These are phyloP conservation scores for Aurifilum marmelostoma DNA, from an alignment of 2,329 filamentous ascomycete genomes.

Conservation along the genomic window DNA sequence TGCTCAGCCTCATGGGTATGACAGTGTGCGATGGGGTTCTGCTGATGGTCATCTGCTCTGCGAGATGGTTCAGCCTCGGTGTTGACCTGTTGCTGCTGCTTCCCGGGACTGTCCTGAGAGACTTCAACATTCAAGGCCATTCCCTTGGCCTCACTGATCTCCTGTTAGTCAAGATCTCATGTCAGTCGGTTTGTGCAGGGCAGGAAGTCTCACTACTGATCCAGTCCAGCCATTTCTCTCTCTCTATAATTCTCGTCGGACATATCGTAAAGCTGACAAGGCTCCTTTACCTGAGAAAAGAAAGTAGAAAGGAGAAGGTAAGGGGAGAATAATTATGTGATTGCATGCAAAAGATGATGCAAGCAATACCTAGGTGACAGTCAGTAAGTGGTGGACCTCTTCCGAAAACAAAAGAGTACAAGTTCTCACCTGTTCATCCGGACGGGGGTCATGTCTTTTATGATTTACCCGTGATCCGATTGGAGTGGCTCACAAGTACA, in stretches of 20 bases:
- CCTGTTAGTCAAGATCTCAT: neutral
- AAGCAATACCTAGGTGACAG: neutral
- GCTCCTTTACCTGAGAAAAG: neutral
- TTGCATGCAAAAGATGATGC: too few relatives aligned
- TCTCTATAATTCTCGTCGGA: neutral
- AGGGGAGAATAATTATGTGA: too few relatives aligned
- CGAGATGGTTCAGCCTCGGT: too few relatives aligned
- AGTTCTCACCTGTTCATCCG: neutral
- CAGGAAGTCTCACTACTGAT: neutral
- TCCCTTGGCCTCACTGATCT: neutral
- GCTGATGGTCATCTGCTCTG: too few relatives aligned
- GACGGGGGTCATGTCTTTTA: neutral
- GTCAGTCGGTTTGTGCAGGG: neutral
- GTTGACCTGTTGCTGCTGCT: too few relatives aligned
- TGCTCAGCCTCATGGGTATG: too few relatives aligned
- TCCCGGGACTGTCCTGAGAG: neutral
- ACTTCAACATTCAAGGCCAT: too few relatives aligned
- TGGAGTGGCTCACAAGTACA: neutral
- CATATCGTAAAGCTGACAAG: neutral
- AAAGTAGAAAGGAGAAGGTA: neutral
- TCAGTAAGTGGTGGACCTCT: neutral
- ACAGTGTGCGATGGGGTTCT: too few relatives aligned
- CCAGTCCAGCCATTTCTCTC: too few relatives aligned
- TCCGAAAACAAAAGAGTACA: too few relatives aligned
- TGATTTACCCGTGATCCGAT: neutral